Evolutionary conservation across 1,139 yeast genomes (phyloP), one percentile per base, ranked within the genome.

Genomic region (Pneumocystis sp.): DNA sequence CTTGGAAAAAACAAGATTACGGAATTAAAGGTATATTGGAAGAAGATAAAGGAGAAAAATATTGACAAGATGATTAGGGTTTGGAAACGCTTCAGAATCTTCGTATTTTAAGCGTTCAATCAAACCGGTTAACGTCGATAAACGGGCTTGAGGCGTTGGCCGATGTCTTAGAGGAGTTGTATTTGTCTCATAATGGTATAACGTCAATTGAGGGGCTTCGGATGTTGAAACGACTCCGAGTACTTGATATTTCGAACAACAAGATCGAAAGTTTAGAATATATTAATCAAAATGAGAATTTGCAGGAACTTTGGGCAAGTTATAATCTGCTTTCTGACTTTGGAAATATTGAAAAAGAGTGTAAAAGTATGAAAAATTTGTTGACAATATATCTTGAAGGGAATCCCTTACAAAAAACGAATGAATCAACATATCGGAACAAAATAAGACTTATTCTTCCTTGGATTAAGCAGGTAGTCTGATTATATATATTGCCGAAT

Each of bases 221-320:
- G 5, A 79, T 85, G 37, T 85, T 88, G 72, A 70, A 70, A 21
- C 87, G 88, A 64, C 79, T 95, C 65, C 83, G 81, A 39, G 87
- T 88, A 0, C 75, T 95, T 67, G 99, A 95, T 73, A 81, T 95
- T 29, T 86, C 97, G 0, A 82, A 88, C 1, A 95, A 95, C 73
- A 79, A 79, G 67, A 79, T 95, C 50, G 72, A 80, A 4, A 80
- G 81, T 64, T 76, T 95, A 64, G 85, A 83, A 66, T 31, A 42
- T 59, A 85, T 95, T 65, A 76, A 79, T 1, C 95, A 88, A 71
- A 80, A 93, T 69, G 74, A 71, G 0, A 75, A 86, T 45, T 79
- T 95, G 69, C 90, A 96, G 10, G 99, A 95, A 75, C 79, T 95
- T 65, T 95, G 98, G 98, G 90, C 95, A 42, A 88, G 96, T 0